Conservation (phyloP, 139 green algal species). For the Chlorella sp. region DNA sequence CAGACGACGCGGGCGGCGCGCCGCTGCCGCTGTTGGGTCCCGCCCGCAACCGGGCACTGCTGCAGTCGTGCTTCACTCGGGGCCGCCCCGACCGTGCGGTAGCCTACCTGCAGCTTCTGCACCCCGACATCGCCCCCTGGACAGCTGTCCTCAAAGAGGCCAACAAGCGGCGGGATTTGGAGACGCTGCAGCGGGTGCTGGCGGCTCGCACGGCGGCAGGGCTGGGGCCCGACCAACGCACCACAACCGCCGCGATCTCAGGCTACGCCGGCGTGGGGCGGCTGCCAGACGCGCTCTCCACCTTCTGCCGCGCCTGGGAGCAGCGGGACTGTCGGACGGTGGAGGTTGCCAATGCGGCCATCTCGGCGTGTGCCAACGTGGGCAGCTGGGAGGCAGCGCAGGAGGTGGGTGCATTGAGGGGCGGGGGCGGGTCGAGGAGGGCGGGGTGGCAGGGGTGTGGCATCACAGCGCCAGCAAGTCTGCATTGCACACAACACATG, state of each 20-base stretch:
- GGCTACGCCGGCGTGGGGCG: neutral
- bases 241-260: conserved; percentile 15
- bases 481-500: too few relatives aligned
- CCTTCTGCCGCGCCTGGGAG: conserved; percentile 38
- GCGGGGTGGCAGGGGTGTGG: neutral
- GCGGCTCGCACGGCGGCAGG: conserved; percentile 13
- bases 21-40: neutral
- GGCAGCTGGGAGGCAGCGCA: conserved; percentile 45
- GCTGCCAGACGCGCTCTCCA: conserved; percentile 32
- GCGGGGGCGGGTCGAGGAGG: neutral
- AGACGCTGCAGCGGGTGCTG: conserved; percentile 17
- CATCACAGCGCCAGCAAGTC: too few relatives aligned
- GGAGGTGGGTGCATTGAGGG: neutral
- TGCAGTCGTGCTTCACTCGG: conserved; percentile 22
- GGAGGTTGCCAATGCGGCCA: conserved; percentile 54
- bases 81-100: neutral
- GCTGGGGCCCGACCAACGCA: conserved; percentile 20
- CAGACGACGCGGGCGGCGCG: neutral
- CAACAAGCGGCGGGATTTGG: conserved; percentile 29
- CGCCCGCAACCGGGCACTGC: conserved; percentile 8
- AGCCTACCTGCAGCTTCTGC: conserved; percentile 25
- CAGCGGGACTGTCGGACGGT: conserved; percentile 28
- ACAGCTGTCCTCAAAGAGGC: neutral
- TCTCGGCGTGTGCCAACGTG: conserved; percentile 46
- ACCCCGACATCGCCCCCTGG: neutral